Evolutionary conservation across 1,284 basidiomycete genomes (phyloP), one percentile per base, ranked within the genome.

Genomic region (Stygiomarasmius scandens): DNA sequence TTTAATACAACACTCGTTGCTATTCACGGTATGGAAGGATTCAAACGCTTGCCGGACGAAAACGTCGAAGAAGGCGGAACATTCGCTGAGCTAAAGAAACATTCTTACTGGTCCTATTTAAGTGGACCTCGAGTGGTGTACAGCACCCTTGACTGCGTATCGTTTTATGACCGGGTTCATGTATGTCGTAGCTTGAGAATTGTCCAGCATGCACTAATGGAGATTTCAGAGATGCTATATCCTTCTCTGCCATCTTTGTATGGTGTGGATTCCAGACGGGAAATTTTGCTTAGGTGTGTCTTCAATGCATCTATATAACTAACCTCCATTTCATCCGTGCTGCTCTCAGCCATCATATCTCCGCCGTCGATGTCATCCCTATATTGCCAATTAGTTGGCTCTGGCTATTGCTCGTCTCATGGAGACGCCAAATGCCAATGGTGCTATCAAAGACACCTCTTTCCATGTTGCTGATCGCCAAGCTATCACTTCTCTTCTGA

Each of bases 401-500:
- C 61, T 77, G 27, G 74, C 73, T 14, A 46, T 80, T 45, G 77
- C 77, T 19, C 74, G 78, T 43, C 71, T 80, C 5, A 88, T 88
- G 71, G 69, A 76, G n/a, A 59, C 63, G 78, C 48, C 47, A 67
- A 16, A 60, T 71, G 20, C 23, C 20, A 14, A 27, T 16, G 14
- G 49, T 12, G 12, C 50, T 12, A 51, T 72, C 58, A 67, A 72
- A 64, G 69, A 84, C 72, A 67, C 65, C 32, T 64, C 73, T 9
- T 87, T 89, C 69, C 82, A 84, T 63, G 77, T 82, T 56, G 73
- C 84, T 1, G 87, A 90, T 63, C 80, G 80, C 65, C 86, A 87
- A 63, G 88, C 88, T 9, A 72, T 90, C 52, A 78, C 77, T 19
- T 87, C 85, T 41, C 65, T 89, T 10, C 58, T 86, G 55, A 73